A percentile compares a stretch with the other conserved stretches of the same genome.
These are phyloP conservation scores for Wallemia hederae DNA, from an alignment of 1,284 basidiomycete genomes.

Conservation along the genomic window DNA sequence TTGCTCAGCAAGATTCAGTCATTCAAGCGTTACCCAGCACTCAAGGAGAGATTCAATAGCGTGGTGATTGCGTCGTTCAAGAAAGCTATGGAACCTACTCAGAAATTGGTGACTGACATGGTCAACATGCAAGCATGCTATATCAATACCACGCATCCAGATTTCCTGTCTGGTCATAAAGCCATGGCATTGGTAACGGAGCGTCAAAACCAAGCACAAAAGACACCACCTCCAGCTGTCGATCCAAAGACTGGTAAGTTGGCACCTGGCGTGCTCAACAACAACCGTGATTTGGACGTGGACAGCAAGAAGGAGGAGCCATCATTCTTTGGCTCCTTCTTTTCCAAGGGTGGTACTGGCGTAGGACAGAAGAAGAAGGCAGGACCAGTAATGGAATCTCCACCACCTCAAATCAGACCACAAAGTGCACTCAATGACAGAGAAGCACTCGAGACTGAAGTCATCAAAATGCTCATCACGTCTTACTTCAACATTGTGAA, in stretches of 20 bases:
- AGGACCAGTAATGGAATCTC: conserved; percentile 52
- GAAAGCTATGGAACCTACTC: conserved; percentile 68
- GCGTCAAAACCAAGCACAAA: conserved; percentile 37
- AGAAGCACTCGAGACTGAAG: conserved; percentile 94
- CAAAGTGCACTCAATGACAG: conserved; percentile 77
- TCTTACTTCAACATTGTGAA: conserved; percentile 95
- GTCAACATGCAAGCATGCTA: conserved; percentile 88
- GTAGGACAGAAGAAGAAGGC: conserved; percentile 38
- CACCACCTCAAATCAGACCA: conserved; percentile 69
- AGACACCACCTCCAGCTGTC: conserved; percentile 21
- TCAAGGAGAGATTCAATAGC: conserved; percentile 74
- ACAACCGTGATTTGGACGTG: conserved; percentile 75
- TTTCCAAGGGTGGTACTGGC: conserved; percentile 25
- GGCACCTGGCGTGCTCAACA: conserved; percentile 38
- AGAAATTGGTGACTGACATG: conserved; percentile 75
- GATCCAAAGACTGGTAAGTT: conserved; percentile 44
- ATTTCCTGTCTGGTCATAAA: conserved; percentile 88
- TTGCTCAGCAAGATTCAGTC: conserved; percentile 65
- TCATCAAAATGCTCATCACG: conserved; percentile 80
- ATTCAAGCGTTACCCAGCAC: conserved; percentile 78
- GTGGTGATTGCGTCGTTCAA: conserved; percentile 94
- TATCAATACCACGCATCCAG: conserved; percentile 95
- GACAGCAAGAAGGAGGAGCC: conserved; percentile 61
- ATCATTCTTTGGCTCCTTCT: conserved; percentile 92
- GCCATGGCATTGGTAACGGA: conserved; percentile 76